These are phyloP conservation scores for Fusarium pseudonygamai DNA, from an alignment of 2,329 filamentous ascomycete genomes.

Conservation along the genomic window DNA sequence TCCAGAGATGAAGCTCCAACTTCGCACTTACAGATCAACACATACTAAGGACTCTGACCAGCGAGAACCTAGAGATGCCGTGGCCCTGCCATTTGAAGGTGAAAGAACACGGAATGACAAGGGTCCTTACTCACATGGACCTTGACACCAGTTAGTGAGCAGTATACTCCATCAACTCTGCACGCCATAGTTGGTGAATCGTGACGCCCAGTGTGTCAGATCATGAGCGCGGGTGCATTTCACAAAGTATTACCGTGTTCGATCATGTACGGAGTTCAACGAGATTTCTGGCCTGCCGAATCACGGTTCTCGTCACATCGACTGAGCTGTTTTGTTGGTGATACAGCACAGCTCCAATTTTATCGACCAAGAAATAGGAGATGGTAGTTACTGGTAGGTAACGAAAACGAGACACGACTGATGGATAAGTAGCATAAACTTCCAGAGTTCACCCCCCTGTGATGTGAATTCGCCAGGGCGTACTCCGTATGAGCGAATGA, in stretches of 20 bases:
- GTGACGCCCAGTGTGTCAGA: neutral
- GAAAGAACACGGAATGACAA: neutral
- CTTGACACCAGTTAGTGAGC: neutral
- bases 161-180: neutral
- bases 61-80: neutral
- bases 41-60: neutral
- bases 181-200: neutral
- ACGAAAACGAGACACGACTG: neutral
- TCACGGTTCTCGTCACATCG: neutral
- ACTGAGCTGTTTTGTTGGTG: neutral
- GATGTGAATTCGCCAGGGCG: neutral
- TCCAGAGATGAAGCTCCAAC: neutral
- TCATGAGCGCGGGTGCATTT: neutral
- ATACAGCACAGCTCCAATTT: neutral
- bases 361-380: neutral
- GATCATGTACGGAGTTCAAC: no score
- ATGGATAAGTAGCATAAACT: neutral
- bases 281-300: neutral
- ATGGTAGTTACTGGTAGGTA: neutral
- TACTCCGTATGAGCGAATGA: neutral
- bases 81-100: neutral
- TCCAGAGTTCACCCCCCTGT: neutral
- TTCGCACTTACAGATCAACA: neutral
- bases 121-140: no score
- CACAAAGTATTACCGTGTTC: no score